phyloP scores from a whole-genome alignment of 2,329 filamentous ascomycete genomes.

The Cytospora schulzeri region DNA sequence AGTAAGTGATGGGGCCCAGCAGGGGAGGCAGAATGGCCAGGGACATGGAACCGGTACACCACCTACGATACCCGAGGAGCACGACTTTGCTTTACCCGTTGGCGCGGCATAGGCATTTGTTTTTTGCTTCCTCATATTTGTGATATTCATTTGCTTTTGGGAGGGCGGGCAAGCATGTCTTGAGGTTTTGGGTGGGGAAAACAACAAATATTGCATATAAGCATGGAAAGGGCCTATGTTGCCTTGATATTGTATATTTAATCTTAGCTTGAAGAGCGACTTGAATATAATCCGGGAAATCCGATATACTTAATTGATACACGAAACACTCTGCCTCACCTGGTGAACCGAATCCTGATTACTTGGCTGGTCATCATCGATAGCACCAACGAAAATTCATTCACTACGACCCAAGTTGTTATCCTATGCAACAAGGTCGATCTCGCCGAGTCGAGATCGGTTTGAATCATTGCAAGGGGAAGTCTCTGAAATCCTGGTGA shows the following conservation, averaged over 20 bases:
- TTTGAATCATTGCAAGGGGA: no score
- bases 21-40: background rate
- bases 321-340: background rate
- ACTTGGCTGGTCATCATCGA: background rate
- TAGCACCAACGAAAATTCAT: background rate
- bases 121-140: conserved; percentile 12
- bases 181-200: background rate
- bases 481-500: no score
- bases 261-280: background rate
- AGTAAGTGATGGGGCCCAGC: conserved; percentile 13
- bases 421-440: background rate
- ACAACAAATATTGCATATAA: background rate
- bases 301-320: background rate
- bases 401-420: background rate
- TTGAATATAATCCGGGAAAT: background rate
- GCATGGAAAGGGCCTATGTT: background rate
- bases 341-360: background rate
- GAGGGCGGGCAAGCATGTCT: background rate
- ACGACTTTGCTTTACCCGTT: background rate
- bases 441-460: no score
- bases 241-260: conserved; percentile 1
- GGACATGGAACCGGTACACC: conserved; percentile 11
- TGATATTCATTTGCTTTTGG: background rate
- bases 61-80: conserved; percentile 24
- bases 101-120: background rate